Evolutionary conservation across 805 yeast genomes (phyloP).

Genomic region (Candida lessepsii): DNA sequence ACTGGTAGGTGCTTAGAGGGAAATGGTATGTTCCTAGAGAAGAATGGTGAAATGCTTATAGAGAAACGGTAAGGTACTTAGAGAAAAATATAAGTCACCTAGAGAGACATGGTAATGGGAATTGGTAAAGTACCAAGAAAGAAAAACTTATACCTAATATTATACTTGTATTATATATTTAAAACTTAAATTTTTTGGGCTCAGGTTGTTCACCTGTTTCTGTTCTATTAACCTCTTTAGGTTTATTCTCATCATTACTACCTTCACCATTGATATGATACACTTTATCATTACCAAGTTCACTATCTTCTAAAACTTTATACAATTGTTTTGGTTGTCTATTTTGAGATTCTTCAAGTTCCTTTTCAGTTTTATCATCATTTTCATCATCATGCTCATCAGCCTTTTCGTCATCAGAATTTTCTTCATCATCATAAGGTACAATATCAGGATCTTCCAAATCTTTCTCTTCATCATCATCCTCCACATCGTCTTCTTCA

Average conservation of each 20-base stretch:
- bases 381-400: slow-evolving; percentile 9
- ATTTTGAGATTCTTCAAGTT: slow-evolving; percentile 8
- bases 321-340: slow-evolving; percentile 8
- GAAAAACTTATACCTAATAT: too few relatives aligned
- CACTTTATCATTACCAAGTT: slow-evolving; percentile 12
- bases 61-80: background rate
- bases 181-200: slow-evolving; percentile 15
- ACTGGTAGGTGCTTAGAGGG: too few relatives aligned
- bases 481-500: slow-evolving; percentile 48
- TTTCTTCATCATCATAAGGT: slow-evolving; percentile 5
- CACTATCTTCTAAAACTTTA: slow-evolving; percentile 23
- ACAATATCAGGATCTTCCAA: slow-evolving; percentile 42
- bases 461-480: slow-evolving; percentile 54
- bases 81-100: background rate
- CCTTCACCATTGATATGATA: slow-evolving; percentile 14
- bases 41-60: too few relatives aligned
- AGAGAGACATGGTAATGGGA: slow-evolving; percentile 1
- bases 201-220: slow-evolving; percentile 6
- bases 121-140: too few relatives aligned
- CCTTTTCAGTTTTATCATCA: slow-evolving; percentile 4
- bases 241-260: background rate
- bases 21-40: too few relatives aligned
- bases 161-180: slow-evolving; percentile 4
- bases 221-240: background rate
- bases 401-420: background rate